Conservation (phyloP, 495 filamentous ascomycete species). For the Geoglossum glabrum region DNA sequence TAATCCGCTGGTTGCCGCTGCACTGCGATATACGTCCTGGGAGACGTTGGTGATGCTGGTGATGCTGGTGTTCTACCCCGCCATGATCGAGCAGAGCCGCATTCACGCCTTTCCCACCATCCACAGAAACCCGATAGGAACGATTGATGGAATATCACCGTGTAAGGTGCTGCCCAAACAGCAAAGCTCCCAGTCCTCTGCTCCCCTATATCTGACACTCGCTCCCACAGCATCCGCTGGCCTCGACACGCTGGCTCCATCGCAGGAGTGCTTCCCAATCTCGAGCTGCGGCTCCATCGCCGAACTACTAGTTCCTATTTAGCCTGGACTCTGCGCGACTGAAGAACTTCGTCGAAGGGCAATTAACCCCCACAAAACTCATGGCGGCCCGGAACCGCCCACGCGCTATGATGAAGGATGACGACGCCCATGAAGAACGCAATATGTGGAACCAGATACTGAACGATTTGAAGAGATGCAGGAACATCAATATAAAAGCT, state of each 20-base stretch:
- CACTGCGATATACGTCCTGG: neutral
- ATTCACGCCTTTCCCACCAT: neutral
- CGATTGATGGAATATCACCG: neutral
- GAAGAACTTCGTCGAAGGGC: neutral
- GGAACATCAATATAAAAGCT: constrained; percentile 17
- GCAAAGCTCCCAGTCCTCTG: too few relatives aligned
- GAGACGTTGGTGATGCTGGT: neutral
- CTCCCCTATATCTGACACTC: too few relatives aligned
- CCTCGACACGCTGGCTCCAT: too few relatives aligned
- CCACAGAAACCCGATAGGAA: neutral
- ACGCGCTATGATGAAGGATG: constrained; percentile 22
- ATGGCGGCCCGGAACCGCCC: constrained; percentile 26
- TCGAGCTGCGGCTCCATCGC: neutral
- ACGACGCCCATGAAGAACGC: constrained; percentile 37
- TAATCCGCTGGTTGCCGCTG: neutral
- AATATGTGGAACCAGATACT: constrained; percentile 43
- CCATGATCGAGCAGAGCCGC: neutral
- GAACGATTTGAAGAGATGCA: constrained; percentile 27
- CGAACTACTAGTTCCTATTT: neutral
- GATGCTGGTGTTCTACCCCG: neutral
- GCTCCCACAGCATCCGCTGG: too few relatives aligned
- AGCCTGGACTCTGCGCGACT: neutral
- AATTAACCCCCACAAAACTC: neutral
- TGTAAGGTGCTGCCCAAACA: neutral
- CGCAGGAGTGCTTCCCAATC: too few relatives aligned